Conservation (phyloP, 768 basidiomycete genomes). For the Termitomyces sp. region DNA sequence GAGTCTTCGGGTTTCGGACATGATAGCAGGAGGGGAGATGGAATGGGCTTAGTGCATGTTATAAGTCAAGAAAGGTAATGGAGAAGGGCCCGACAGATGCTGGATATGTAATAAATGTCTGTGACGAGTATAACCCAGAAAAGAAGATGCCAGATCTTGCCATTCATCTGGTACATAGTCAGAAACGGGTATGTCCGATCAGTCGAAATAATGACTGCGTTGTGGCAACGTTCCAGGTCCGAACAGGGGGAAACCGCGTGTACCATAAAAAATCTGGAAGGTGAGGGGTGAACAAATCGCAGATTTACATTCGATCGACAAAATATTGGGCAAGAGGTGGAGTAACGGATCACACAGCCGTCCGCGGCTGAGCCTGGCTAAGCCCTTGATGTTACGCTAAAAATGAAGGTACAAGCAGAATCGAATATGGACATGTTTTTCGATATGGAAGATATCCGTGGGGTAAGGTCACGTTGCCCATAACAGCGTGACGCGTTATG, state of each 20-base stretch:
- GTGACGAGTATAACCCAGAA: constrained; percentile 39
- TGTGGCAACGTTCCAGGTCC: constrained; percentile 33
- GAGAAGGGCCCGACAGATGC: constrained; percentile 29
- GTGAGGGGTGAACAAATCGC: neutral
- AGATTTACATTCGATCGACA: constrained; percentile 3
- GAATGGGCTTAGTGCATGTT: constrained; percentile 49
- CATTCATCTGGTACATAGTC: constrained; percentile 21
- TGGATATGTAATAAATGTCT: constrained; percentile 46
- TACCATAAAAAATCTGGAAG: neutral
- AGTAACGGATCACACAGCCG: constrained; percentile 11
- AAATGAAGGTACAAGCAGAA: constrained; percentile 12
- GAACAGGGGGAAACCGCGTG: constrained; percentile 20
- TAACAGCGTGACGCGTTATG: constrained; percentile 11
- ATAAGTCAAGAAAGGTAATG: constrained; percentile 35
- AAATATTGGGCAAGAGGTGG: neutral
- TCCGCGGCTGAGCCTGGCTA: neutral
- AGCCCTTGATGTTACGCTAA: neutral
- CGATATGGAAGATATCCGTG: constrained; percentile 6
- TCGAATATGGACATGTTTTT: constrained; percentile 15
- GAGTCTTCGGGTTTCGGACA: constrained; percentile 71
- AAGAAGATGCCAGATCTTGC: constrained; percentile 38
- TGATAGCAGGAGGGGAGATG: constrained; percentile 27
- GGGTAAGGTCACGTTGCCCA: constrained; percentile 10
- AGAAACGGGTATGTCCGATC: constrained; percentile 45
- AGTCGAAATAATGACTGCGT: constrained; percentile 31